Evolutionary conservation across 768 basidiomycete genomes (phyloP), one percentile per base, ranked within the genome.

Genomic region (Boletus subparvulus): DNA sequence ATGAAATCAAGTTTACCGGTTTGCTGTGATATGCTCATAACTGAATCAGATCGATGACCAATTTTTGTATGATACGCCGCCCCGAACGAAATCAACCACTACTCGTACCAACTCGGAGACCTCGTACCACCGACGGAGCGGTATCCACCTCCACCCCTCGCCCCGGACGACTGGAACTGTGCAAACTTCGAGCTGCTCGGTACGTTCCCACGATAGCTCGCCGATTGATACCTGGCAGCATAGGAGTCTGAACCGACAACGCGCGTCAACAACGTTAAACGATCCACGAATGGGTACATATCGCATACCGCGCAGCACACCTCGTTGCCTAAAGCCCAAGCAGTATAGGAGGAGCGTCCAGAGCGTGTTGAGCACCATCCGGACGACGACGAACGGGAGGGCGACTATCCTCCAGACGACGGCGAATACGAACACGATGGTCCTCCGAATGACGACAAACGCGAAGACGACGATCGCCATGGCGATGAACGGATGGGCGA

Each of bases 171-270:
- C 37, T 64, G 65, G n/a, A 19, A 39, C 6, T 11, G 51, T 10
- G 57, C 26, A 65, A 54, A 58, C 43, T 47, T 33, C 19, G 50
- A 58, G 7, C 37, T 3, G 7, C 61, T 65, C 16, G 33, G 50
- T 19, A 55, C 35, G 36, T 66, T 66, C 7, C 61, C 53, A 43
- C 67, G 53, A n/a, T 56, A 43, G 40, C 49, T 11, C 10, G 65
- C 64, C 26, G 67, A 57, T 3, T 69, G 66, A 19, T 69, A 69
- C 8, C 57, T 52, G 43, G 56, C 32, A 6, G 52, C 57, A 28
- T 56, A 55, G 3, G 67, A 64, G 6, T 35, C 65, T 66, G 33
- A 1, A 24, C n/a, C 1, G 17, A 36, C 11, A 12, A 33, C 39
- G 28, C 35, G 28, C 24, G 35, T 59, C 33, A 51, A 19, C 35